Percentiles rank a stretch among this genome's conserved stretches.
Evolutionary conservation across 108 stramenopile genomes (phyloP).

Genomic region (Mediolabrus comicus): DNA sequence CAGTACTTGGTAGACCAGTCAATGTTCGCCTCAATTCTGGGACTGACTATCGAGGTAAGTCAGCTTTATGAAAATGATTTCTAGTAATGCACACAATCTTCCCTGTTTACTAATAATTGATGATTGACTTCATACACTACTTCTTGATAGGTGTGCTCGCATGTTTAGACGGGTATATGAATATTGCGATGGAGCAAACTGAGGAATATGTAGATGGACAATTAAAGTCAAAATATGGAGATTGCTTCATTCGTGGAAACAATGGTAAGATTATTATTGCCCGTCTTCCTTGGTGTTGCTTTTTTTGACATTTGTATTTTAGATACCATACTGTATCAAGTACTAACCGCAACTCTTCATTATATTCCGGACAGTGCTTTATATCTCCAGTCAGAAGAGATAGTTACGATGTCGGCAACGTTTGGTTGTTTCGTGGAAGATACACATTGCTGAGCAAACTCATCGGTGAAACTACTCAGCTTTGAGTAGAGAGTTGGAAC

Average conservation of each 20-base stretch:
- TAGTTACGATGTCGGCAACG: slow-evolving; percentile 10
- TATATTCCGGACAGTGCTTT: slow-evolving; percentile 42
- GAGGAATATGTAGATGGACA: slow-evolving; percentile 99
- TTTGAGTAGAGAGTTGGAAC: too few relatives aligned
- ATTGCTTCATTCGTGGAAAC: slow-evolving; percentile 99
- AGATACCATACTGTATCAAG: neutral
- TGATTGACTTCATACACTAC: neutral
- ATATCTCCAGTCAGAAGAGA: slow-evolving; percentile 72
- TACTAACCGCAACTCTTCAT: neutral
- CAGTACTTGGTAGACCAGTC: slow-evolving; percentile 91
- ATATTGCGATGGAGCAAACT: slow-evolving; percentile 99
- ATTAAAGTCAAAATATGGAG: slow-evolving; percentile 96
- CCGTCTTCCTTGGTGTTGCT: neutral
- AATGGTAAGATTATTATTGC: slow-evolving; percentile 63
- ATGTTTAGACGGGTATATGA: slow-evolving; percentile 99
- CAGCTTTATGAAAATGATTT: neutral
- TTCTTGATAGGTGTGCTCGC: slow-evolving; percentile 80
- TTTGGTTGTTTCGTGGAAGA: neutral
- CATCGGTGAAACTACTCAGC: too few relatives aligned
- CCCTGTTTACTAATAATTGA: neutral
- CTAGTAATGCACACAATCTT: too few relatives aligned
- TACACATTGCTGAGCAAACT: too few relatives aligned
- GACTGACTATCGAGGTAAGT: slow-evolving; percentile 89
- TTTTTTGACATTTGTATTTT: neutral
- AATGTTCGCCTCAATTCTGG: slow-evolving; percentile 96